Evolutionary conservation across 2,329 filamentous ascomycete genomes (phyloP), one percentile per base, ranked within the genome.

Genomic region (Xylaria sp.): DNA sequence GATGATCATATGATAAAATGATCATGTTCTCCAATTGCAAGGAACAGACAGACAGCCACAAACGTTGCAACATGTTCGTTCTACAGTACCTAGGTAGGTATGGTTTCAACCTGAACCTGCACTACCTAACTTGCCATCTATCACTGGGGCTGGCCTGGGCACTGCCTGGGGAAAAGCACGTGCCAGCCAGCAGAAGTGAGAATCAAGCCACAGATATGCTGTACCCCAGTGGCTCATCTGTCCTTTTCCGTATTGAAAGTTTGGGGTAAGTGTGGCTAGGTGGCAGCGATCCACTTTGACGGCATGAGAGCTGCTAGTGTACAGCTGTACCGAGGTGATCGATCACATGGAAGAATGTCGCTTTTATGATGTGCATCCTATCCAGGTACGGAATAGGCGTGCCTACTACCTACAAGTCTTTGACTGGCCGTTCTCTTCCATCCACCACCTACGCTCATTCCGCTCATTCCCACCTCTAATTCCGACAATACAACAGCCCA

Each of bases 331-430:
- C 68, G 68, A 69, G 68, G 68, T 59, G 63, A 63, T 62, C 39
- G n/a, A 68, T 69, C 68, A 69, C 68, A 69, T 69, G 68, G 65
- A 36, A 68, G 55, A 57, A 27, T 34, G 55, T 55, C 24, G 48
- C 63, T 54, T 24, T 45, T 48, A 48, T 55, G 61, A 59, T 53
- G 54, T 27, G 19, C 54, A 56, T 63, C 56, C 14, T 32, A 36
- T 27, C 4, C 17, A 47, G 42, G 42, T 19, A 47, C 42, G 17
- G 14, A n/a, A 47, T 8, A n/a, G 17, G 17, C 42, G n/a, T 19
- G n/a, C n/a, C 42, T 47, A 4, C 11, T n/a, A 32, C 62, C 14
- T 59, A 55, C 45, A 32, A 59, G 21, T 34, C 45, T 47, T 42
- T 47, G 21, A 34, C 32, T 50, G 21, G 50, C 48, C 47, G 6